Evolutionary conservation across 768 basidiomycete species (phyloP), one percentile per base, ranked within the genome.

Genomic region (Leucosporidium yakuticum): DNA sequence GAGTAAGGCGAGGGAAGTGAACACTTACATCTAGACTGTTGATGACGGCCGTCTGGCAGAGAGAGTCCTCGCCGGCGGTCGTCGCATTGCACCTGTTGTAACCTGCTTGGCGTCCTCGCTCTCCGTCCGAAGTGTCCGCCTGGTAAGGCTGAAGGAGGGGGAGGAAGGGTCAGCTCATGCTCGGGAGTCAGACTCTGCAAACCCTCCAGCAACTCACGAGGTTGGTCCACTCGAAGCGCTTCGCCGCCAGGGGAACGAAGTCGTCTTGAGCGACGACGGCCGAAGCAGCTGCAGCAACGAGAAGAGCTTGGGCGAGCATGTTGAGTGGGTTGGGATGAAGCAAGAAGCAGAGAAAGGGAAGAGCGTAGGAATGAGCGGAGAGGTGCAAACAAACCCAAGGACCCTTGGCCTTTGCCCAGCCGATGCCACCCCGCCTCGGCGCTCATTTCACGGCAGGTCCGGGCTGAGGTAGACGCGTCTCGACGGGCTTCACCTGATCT

Each of bases 61-160:
- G 29, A 27, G 70, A 72, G 27, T 62, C 61, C 31, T 58, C 59
- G n/a, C 55, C 60, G 39, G 69, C 58, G 8, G 74, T 76, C 4
- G 74, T 73, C 47, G 31, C 48, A 60, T 74, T 74, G 65, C 74
- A 75, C 0, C 56, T 59, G 63, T 62, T 53, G 32, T 39, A 15
- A 21, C 48, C 31, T 6, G 21, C 15, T 75, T 89, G 88, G 20
- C 79, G 74, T 20, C 87, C 87, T 64, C 87, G 85, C 31, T 76
- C 74, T 54, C 79, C 79, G 19, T 76, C 60, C 68, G 78, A 78
- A 53, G 81, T 76, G 58, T 84, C 82, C 49, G 80, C 84, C 77
- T 85, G 80, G 74, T 83, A 81, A 3, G 85, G 85, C 84, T 85
- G 60, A 15, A n/a, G 34, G 5, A n/a, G 17, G 21, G n/a, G n/a